Percentiles rank a stretch among this genome's conserved stretches.
phyloP scores from a whole-genome alignment of 805 yeast genomes.

The Debaryomyces maramus region DNA sequence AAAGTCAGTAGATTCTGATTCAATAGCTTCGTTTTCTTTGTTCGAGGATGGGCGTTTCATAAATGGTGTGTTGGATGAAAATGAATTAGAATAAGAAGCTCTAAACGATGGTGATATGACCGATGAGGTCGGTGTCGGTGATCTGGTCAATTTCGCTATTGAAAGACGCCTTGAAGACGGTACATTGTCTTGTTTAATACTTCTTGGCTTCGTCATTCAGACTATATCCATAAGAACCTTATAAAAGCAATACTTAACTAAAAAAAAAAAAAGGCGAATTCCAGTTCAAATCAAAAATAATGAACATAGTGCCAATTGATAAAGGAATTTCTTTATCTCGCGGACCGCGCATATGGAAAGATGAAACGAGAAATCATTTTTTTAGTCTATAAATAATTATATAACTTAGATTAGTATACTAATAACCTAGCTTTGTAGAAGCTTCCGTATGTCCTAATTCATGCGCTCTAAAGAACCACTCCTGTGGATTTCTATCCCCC shows the following conservation, averaged over 20 bases:
- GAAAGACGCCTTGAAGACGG: slow-evolving; percentile 3
- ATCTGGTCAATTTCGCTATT: slow-evolving; percentile 20
- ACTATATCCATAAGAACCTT: too few relatives aligned
- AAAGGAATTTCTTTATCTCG: too few relatives aligned
- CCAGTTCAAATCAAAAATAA: too few relatives aligned
- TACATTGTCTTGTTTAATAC: not conserved
- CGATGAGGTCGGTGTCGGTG: slow-evolving; percentile 29
- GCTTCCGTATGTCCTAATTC: slow-evolving; percentile 34
- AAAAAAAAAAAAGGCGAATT: too few relatives aligned
- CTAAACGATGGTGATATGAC: slow-evolving; percentile 19
- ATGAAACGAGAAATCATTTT: too few relatives aligned
- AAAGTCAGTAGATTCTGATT: slow-evolving; percentile 2
- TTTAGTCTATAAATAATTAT: too few relatives aligned
- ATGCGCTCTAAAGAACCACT: slow-evolving; percentile 36
- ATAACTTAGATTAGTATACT: too few relatives aligned
- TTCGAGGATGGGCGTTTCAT: slow-evolving; percentile 13
- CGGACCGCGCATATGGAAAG: too few relatives aligned
- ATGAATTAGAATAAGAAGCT: slow-evolving; percentile 12
- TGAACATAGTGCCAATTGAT: too few relatives aligned
- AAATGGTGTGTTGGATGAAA: slow-evolving; percentile 17
- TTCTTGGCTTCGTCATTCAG: not conserved
- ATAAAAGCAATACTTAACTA: too few relatives aligned
- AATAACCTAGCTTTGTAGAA: slow-evolving; percentile 19
- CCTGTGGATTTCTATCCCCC: slow-evolving; percentile 24
- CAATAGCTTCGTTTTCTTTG: slow-evolving; percentile 10